Conservation (phyloP, 495 filamentous ascomycete species). For the Penicillium robsamsonii region DNA sequence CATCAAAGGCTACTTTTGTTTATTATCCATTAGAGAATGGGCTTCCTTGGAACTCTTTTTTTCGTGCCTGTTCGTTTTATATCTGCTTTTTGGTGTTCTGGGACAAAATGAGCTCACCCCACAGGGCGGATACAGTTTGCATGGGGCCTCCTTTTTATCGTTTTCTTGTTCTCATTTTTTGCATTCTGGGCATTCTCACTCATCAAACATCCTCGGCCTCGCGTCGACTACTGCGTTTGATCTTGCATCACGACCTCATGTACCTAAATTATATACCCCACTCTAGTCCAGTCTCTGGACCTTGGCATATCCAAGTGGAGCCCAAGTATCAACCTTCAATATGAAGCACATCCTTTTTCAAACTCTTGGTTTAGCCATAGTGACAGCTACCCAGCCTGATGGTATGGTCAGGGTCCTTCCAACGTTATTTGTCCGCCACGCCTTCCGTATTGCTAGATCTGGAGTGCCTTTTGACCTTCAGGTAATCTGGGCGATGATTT, state of each 20-base stretch:
- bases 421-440: background rate
- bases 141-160: slow-evolving; percentile 11
- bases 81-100: slow-evolving; percentile 16
- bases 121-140: slow-evolving; percentile 4
- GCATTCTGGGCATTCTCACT: slow-evolving; percentile 22
- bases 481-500: background rate
- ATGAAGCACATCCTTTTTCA: background rate
- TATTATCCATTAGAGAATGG: background rate
- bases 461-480: background rate
- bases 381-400: background rate
- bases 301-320: slow-evolving; percentile 9
- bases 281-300: slow-evolving; percentile 6
- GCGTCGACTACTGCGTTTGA: slow-evolving; percentile 7
- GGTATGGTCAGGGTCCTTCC: background rate
- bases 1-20: slow-evolving; percentile 1
- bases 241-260: slow-evolving; percentile 33
- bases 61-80: slow-evolving; percentile 6
- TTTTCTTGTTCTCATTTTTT: slow-evolving; percentile 9
- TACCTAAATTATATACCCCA: slow-evolving; percentile 30
- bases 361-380: background rate
- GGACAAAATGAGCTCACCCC: slow-evolving; percentile 14
- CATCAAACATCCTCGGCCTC: background rate
- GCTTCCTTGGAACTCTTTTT: background rate
- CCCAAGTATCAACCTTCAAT: background rate
- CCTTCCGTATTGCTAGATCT: background rate